These are phyloP conservation scores for Camelina neglecta DNA, from an alignment of 345 rosid species.

Conservation along the genomic window DNA sequence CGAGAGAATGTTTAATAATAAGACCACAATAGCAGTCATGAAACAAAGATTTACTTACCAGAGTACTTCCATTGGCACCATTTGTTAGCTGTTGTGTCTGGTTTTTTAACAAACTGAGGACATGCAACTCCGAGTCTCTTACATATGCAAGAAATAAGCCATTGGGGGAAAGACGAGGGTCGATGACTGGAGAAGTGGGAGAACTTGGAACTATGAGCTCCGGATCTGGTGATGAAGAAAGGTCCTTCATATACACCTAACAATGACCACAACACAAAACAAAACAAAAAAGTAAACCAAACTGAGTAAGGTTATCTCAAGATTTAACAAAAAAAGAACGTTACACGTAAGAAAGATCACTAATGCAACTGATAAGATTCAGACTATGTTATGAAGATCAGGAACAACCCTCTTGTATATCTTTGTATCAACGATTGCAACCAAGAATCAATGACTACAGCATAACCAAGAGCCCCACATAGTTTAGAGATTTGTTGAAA, in stretches of 20 bases:
- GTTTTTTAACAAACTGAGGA: slow-evolving; percentile 59
- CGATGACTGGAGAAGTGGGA: slow-evolving; percentile 68
- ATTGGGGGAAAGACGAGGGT: slow-evolving; percentile 89
- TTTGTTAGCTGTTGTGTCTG: slow-evolving; percentile 67
- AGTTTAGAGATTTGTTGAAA: not conserved
- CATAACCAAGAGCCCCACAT: not conserved
- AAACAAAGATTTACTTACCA: slow-evolving; percentile 56
- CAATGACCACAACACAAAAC: slow-evolving; percentile 17
- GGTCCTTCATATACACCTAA: slow-evolving; percentile 86
- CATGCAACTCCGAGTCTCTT: slow-evolving; percentile 75
- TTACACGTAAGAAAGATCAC: slow-evolving; percentile 4
- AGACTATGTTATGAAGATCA: not conserved
- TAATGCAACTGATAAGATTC: slow-evolving; percentile 8
- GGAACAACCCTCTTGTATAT: not conserved
- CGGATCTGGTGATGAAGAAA: slow-evolving; percentile 60
- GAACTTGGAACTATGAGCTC: slow-evolving; percentile 75
- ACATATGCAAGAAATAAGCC: slow-evolving; percentile 80
- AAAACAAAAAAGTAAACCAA: not conserved
- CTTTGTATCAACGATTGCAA: not conserved
- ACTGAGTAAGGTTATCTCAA: not conserved
- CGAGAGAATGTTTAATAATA: not conserved
- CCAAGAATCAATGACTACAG: not conserved
- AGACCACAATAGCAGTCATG: not conserved
- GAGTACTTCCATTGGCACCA: slow-evolving; percentile 62
- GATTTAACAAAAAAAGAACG: slow-evolving; percentile 1